Evolutionary conservation across 2,329 filamentous ascomycete species (phyloP), one percentile per base, ranked within the genome.

Genomic region (Fusarium pseudonygamai): DNA sequence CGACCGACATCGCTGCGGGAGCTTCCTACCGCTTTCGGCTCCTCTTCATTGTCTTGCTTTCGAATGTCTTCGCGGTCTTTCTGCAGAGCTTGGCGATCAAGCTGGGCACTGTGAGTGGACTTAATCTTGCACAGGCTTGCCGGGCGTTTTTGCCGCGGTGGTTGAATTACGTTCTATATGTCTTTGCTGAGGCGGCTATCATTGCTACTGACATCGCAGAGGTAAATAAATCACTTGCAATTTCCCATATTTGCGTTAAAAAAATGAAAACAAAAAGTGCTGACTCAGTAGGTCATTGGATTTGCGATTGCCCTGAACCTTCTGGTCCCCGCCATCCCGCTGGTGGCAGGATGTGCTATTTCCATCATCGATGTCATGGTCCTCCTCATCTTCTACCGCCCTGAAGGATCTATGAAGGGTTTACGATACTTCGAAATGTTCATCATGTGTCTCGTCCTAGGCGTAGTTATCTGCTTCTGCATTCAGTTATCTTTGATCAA

Each of bases 221-320:
- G 45, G 45, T 47, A 47, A 8, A 30, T 22, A 47, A 8, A 47
- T 47, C 26, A 0, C 20, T 15, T 6, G 26, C 26, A 18, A 28
- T 15, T 22, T 15, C 4, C 45, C 3, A 28, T 22, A 0, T 7
- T 6, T 15, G 3, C 26, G 6, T 22, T 11, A 2, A n/a, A 6
- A 40, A 20, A 36, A 16, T 7, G 0, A 37, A 37, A 5, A 37
- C 13, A 34, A 34, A 34, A 22, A 39, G 6, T 22, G 18, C 45
- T 30, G 26, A 30, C 20, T 47, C 10, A 16, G 1, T 30, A 47
- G 45, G 45, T 47, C 20, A 47, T 47, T 22, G 45, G 45, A 30
- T 47, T 47, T 16, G 45, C 45, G 9, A 47, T 47, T 22, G 45
- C 45, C 20, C 22, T 47, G 45, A 47, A 47, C 20, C 45, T 47